Evolutionary conservation across 1,284 basidiomycete species (phyloP), one percentile per base, ranked within the genome.

Genomic region (Boletus albobrunnescens): DNA sequence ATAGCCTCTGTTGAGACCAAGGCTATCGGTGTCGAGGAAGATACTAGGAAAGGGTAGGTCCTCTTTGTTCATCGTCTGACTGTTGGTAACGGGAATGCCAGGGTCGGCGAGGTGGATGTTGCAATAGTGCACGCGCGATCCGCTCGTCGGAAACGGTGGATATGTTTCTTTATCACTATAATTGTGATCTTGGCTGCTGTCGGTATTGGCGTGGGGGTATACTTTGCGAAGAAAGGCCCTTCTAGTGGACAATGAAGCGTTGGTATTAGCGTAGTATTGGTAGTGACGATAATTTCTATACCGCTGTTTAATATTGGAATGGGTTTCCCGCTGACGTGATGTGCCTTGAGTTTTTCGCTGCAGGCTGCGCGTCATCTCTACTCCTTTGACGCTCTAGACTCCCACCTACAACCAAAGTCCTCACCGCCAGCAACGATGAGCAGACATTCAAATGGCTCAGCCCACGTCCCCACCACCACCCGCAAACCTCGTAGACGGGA

Each of bases 81-180:
- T 12, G 16, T 49, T 56, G 5, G 40, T 46, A 6, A 20, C 23
- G 10, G 13, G 30, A 27, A 22, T 22, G 38, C 33, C 55, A 89
- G 87, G 22, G 62, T 84, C 40, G 64, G 74, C 30, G 75, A 91
- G 53, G 85, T 82, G n/a, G 79, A 79, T 51, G 75, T 77, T 46
- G 93, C 91, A 1, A 82, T 91, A 27, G 70, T 76, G 38, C 81
- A 81, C 54, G 90, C 82, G 17, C 71, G 74, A 48, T 75, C 77
- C 22, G 87, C 86, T 11, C 79, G 93, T 41, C 84, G 80, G 64
- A 90, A 85, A 72, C 79, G 84, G 57, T 87, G 84, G 84, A 84
- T 85, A 68, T 91, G 86, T 67, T 88, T 90, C 69, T 52, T 53
- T 16, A 48, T 64, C 19, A 55, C 56, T 1, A 5, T 64, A 0